Evolutionary conservation across 2,329 filamentous ascomycete species (phyloP).

Genomic region (Fusarium torreyae): DNA sequence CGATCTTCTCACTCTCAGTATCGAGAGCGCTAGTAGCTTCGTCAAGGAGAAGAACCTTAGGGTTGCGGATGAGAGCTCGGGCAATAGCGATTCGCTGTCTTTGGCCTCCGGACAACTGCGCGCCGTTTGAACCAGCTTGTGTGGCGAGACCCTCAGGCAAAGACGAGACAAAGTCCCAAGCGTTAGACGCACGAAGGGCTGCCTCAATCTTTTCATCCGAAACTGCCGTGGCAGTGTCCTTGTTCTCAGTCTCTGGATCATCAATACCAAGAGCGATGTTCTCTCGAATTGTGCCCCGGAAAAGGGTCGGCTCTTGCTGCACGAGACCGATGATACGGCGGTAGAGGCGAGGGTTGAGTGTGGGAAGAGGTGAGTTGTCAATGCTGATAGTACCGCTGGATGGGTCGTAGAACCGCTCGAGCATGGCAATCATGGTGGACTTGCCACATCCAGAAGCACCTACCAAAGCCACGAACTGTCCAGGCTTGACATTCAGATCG

Average conservation of each 20-base stretch:
- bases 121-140: slow-evolving; percentile 73
- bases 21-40: slow-evolving; percentile 51
- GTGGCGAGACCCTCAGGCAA: slow-evolving; percentile 68
- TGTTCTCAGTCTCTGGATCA: slow-evolving; percentile 28
- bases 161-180: slow-evolving; percentile 62
- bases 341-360: slow-evolving; percentile 65
- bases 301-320: slow-evolving; percentile 75
- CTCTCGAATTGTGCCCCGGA: slow-evolving; percentile 85
- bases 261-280: slow-evolving; percentile 72
- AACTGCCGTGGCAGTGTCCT: slow-evolving; percentile 20
- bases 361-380: slow-evolving; percentile 59
- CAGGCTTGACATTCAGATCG: slow-evolving; percentile 55
- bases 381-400: slow-evolving; percentile 63
- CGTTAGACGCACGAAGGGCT: slow-evolving; percentile 66
- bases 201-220: slow-evolving; percentile 56
- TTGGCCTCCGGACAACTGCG: slow-evolving; percentile 78
- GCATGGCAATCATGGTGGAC: slow-evolving; percentile 70
- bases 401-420: slow-evolving; percentile 63
- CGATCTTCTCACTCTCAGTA: slow-evolving; percentile 49
- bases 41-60: slow-evolving; percentile 47
- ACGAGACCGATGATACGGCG: slow-evolving; percentile 68
- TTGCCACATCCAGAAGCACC: slow-evolving; percentile 71
- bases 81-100: slow-evolving; percentile 79
- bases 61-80: slow-evolving; percentile 66
- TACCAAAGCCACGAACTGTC: slow-evolving; percentile 69